These are phyloP conservation scores for Pholiota microspora DNA, from an alignment of 768 basidiomycete genomes.

Conservation along the genomic window DNA sequence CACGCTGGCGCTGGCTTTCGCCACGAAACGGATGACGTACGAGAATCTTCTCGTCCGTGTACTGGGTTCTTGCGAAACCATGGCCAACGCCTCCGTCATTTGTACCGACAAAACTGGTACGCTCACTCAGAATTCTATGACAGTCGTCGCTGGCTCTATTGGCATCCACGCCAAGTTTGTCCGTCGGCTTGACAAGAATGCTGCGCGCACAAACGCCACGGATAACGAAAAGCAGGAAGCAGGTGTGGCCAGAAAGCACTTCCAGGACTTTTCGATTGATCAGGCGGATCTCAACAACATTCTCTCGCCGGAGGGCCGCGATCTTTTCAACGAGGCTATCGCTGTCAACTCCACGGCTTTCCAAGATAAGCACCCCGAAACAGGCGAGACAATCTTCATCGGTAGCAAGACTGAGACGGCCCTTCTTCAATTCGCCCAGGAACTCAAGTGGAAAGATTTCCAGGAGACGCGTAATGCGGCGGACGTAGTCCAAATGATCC, in stretches of 20 bases:
- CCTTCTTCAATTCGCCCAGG: constrained; percentile 80
- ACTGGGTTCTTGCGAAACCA: constrained; percentile 95
- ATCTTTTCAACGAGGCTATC: constrained; percentile 81
- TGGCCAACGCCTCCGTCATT: constrained; percentile 96
- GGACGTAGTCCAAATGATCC: constrained; percentile 79
- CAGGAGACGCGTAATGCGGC: constrained; percentile 59
- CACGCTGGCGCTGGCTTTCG: constrained; percentile 94
- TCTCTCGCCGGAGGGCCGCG: constrained; percentile 57
- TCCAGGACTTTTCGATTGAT: constrained; percentile 85
- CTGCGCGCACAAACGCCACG: constrained; percentile 67
- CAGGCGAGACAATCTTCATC: constrained; percentile 62
- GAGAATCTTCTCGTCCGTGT: constrained; percentile 95
- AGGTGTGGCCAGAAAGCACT: constrained; percentile 40
- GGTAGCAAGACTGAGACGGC: constrained; percentile 97
- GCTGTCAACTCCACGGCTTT: constrained; percentile 95
- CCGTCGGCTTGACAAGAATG: constrained; percentile 68
- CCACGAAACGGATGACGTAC: constrained; percentile 96
- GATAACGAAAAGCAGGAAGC: constrained; percentile 37
- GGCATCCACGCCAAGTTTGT: constrained; percentile 97
- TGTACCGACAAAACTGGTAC: constrained; percentile 98
- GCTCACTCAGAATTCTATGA: constrained; percentile 93
- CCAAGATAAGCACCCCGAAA: constrained; percentile 66
- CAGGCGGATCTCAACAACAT: constrained; percentile 63
- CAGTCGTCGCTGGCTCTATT: constrained; percentile 92
- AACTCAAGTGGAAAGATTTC: constrained; percentile 76